Base-by-base conservation (phyloP, 2,329 filamentous ascomycete species). In the Trichoderma sp. region DNA sequence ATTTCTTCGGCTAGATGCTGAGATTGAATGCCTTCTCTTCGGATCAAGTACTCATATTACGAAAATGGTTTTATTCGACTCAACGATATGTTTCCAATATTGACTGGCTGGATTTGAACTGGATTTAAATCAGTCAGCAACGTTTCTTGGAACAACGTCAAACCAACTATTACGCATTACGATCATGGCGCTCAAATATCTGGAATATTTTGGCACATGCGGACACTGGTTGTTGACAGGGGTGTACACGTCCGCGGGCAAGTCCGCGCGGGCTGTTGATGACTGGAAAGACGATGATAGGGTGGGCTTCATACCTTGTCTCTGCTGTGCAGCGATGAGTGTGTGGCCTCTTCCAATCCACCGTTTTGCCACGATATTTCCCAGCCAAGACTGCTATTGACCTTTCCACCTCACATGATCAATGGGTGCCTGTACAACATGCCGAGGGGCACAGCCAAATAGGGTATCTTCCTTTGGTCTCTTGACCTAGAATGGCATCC, bases 171-270 rank as follows among this genome's bases (percentile, higher is more conserved):
- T 82, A 78, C 80, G 80, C 84, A 81, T 76, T 81, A 81, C 79
- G 80, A 78, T 71, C 78, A 79, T 77, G 78, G 78, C 53, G 53
- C 69, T 41, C 12, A 29, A 80, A 81, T 84, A 86, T 86, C 85
- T 78, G 85, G 83, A 78, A 86, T 83, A 78, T 74, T 18, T 72
- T 76, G 79, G 79, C 77, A 77, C 79, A 81, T 81, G 79, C 82
- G 81, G 81, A 83, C 86, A 86, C 85, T 85, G 85, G 84, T 76
- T 87, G 86, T 86, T 84, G 81, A 85, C 83, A 84, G 82, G 81
- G 82, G 80, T 78, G 81, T 68, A 64, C 63, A 67, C 67, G 31
- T 38, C 24, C 63, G 75, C 69, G 62, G 62, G 71, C 62, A 16
- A 66, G 62, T 41, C 71, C 45, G 45, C 12, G 71, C 60, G 71